Evolutionary conservation across 345 rosid species (phyloP).

Genomic region (Syzygium grande): DNA sequence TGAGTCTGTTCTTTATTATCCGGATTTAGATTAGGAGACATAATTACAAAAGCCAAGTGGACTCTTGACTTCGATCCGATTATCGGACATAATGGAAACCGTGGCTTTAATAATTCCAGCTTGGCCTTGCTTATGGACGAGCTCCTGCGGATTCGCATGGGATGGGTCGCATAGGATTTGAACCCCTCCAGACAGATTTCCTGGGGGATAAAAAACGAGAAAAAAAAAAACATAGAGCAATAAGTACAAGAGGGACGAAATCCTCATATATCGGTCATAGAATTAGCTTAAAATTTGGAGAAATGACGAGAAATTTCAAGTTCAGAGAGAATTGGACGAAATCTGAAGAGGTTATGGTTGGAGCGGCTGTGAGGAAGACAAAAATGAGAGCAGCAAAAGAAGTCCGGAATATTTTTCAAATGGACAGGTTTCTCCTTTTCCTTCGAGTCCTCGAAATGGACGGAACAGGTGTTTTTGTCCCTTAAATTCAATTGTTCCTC

Average conservation of each 20-base stretch:
- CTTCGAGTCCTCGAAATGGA: neutral
- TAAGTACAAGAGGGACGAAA: neutral
- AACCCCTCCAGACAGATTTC: conserved; percentile 90
- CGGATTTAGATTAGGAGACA: neutral
- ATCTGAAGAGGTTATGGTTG: neutral
- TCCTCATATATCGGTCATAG: neutral
- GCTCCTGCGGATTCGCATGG: conserved; percentile 81
- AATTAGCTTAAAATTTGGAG: neutral
- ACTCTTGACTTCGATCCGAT: neutral
- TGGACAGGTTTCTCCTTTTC: neutral
- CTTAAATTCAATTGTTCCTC: neutral
- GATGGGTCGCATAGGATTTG: conserved; percentile 86
- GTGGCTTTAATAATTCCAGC: neutral
- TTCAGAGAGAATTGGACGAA: neutral
- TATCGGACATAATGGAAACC: neutral
- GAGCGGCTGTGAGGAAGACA: too few relatives aligned
- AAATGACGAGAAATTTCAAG: neutral
- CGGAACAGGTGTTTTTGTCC: neutral
- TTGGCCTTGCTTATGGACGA: conserved; percentile 77
- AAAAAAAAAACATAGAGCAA: neutral
- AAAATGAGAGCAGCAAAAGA: neutral
- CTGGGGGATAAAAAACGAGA: neutral
- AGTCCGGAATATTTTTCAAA: neutral
- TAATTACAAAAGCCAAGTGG: neutral
- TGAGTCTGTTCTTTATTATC: neutral